Evolutionary conservation across 139 green algal genomes (phyloP).

Genomic region (Coccomyxa sp.): DNA sequence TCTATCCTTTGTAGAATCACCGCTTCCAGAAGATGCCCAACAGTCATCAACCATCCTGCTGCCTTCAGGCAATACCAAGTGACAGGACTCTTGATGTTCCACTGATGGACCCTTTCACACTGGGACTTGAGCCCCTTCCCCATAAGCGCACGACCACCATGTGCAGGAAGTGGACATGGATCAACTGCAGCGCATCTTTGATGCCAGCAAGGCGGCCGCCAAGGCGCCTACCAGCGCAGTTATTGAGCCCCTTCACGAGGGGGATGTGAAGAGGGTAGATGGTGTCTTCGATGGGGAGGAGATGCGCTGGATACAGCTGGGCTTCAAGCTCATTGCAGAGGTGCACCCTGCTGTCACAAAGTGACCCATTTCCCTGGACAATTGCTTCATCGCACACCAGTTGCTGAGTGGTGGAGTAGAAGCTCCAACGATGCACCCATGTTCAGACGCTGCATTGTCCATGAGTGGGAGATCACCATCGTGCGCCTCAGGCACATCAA

Average conservation of each 20-base stretch:
- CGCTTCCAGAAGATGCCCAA: too few relatives aligned
- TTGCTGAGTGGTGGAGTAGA: not conserved
- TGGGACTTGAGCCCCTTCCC: too few relatives aligned
- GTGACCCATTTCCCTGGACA: not conserved
- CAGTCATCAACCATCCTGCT: too few relatives aligned
- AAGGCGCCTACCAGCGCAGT: not conserved
- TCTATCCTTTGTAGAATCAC: too few relatives aligned
- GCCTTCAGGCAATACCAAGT: too few relatives aligned
- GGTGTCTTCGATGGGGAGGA: not conserved
- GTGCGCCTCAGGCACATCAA: not conserved
- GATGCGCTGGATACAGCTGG: not conserved
- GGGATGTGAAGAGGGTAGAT: not conserved
- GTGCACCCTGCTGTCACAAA: not conserved
- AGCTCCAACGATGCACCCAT: not conserved
- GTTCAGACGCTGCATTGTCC: not conserved
- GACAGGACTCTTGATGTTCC: too few relatives aligned
- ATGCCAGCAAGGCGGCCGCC: not conserved
- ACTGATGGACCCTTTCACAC: too few relatives aligned
- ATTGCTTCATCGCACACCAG: not conserved
- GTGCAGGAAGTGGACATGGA: not conserved
- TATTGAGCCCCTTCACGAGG: not conserved
- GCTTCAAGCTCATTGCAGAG: not conserved
- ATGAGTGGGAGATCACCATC: not conserved
- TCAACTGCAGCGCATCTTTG: not conserved
- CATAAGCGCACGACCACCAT: not conserved